Evolutionary conservation across 179 eudicot genomes (phyloP).

Genomic region (Heliamphora pulchella): DNA sequence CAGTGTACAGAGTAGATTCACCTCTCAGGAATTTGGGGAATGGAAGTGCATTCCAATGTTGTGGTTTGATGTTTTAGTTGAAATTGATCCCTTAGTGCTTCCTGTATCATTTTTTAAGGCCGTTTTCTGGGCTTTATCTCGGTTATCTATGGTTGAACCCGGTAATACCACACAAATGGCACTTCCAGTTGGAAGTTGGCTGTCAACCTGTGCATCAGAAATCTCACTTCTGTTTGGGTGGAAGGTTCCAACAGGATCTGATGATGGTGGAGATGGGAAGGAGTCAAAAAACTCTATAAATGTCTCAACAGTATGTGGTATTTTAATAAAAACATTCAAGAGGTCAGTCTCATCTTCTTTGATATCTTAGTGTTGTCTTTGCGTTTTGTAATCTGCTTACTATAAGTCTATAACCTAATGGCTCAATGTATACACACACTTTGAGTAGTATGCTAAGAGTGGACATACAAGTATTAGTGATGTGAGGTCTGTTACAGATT

Average conservation of each 20-base stretch:
- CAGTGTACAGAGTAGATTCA: conserved; percentile 47
- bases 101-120: conserved; percentile 82
- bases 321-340: conserved; percentile 71
- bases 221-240: conserved; percentile 62
- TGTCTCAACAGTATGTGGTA: conserved; percentile 60
- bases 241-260: conserved; percentile 79
- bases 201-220: conserved; percentile 61
- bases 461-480: conserved; percentile 11
- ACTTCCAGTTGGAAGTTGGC: conserved; percentile 62
- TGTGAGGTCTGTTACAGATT: conserved; percentile 43
- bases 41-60: conserved; percentile 97
- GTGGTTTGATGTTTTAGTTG: conserved; percentile 86
- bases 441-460: neutral
- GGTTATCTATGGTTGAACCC: conserved; percentile 75
- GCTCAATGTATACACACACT: no score
- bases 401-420: neutral
- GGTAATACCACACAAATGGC: conserved; percentile 55
- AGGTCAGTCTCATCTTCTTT: conserved; percentile 45
- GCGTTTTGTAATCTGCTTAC: conserved; percentile 6
- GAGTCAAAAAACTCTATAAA: conserved; percentile 63
- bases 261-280: conserved; percentile 72
- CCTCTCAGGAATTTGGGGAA: conserved; percentile 48
- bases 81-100: conserved; percentile 58
- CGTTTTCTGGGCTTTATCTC: conserved; percentile 86
- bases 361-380: neutral